Evolutionary conservation across 75 land plant genomes (phyloP), one percentile per base, ranked within the genome.

Genomic region (Picea sitchensis): DNA sequence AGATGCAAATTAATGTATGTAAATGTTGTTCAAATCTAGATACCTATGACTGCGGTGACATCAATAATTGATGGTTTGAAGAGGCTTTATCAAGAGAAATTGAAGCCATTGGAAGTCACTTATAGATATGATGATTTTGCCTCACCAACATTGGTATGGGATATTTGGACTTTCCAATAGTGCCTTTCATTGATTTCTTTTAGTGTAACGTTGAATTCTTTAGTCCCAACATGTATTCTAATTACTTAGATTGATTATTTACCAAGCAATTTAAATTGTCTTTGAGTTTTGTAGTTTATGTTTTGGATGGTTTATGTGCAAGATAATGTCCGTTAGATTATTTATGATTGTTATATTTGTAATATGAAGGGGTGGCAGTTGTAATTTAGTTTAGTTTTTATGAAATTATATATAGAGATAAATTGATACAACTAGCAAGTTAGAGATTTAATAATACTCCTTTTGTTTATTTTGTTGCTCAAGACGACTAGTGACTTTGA

Each of bases 401-500:
- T 41, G 44, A 41, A 41, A 41, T 41, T 9, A 9, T 51, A 51
- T 51, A 51, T 51, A 51, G 56, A 51, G 56, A 51, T 51, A 51
- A 4, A 9, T 9, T 2, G 56, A 51, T 51, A 9, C 56, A 51
- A 74, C 9, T 8, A 8, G 14, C 21, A n/a, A 26, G 26, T 26
- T 20, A 74, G 34, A 30, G 38, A n/a, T 23, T 23, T 11, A 23
- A 74, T 26, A 8, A 30, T 9, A n/a, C 34, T 26, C 21, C 57
- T 17, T 76, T 54, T 58, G 23, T 63, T 63, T 63, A 3, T 63
- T 63, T 63, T 63, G 21, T 21, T 23, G 32, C 17, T 79, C 60
- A 83, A 96, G 99, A 94, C 93, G 75, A 90, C 87, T 58, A 96
- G 96, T 84, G 99, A 96, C 75, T 96, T 96, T 81, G 95, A 96